phyloP scores from a whole-genome alignment of 768 basidiomycete species.

The Coprinellus micaceus region DNA sequence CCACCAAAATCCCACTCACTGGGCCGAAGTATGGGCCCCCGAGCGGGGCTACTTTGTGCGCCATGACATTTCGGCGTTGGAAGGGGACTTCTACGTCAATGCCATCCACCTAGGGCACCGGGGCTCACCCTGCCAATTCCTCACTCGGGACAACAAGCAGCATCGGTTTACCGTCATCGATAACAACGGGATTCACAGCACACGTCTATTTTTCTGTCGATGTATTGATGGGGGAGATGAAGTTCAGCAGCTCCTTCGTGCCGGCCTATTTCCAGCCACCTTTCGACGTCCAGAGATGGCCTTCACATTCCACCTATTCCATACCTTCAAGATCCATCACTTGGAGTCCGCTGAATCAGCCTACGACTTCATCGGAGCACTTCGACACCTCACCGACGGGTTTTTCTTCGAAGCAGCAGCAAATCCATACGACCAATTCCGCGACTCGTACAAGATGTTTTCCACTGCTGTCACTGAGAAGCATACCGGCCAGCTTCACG shows the following conservation, averaged over 20 bases:
- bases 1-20: not conserved
- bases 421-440: constrained; percentile 19
- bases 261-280: constrained; percentile 1
- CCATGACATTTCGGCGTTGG: not conserved
- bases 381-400: constrained; percentile 20
- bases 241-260: not conserved
- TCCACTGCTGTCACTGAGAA: constrained; percentile 13
- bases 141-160: not conserved
- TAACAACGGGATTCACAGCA: constrained; percentile 2
- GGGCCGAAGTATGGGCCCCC: not conserved
- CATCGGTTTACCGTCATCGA: not conserved
- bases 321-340: constrained; percentile 20
- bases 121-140: not conserved
- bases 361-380: constrained; percentile 19
- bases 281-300: not conserved
- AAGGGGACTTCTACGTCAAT: not conserved
- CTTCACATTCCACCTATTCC: constrained; percentile 11
- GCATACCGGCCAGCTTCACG: constrained; percentile 19
- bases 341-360: constrained; percentile 21
- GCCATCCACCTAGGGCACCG: not conserved
- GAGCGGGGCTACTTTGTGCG: not conserved
- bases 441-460: constrained; percentile 17
- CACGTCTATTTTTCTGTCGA: not conserved
- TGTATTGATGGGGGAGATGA: not conserved
- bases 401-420: constrained; percentile 15